Conservation (phyloP, 2,329 filamentous ascomycete species). For the Neopestalotiopsis sp. region DNA sequence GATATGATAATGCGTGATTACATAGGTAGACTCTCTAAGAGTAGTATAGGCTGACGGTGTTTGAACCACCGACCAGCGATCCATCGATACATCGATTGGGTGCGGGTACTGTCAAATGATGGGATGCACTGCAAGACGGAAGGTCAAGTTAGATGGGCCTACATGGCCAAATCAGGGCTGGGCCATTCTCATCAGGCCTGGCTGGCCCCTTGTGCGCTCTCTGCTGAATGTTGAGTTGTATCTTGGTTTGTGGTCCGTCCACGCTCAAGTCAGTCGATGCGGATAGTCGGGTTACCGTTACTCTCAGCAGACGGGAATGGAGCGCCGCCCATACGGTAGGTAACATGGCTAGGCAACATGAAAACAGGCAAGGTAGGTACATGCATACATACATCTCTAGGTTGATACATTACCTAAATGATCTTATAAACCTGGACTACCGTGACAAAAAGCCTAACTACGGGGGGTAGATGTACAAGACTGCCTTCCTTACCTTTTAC, state of each 20-base stretch:
- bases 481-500: neutral
- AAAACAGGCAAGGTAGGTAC: neutral
- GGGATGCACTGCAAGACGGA: neutral
- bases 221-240: neutral
- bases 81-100: neutral
- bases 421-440: too few relatives aligned
- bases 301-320: neutral
- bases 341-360: neutral
- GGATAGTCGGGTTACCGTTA: neutral
- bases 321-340: neutral
- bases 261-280: neutral
- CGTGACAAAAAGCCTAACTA: too few relatives aligned
- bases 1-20: too few relatives aligned
- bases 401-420: too few relatives aligned
- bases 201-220: neutral
- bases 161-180: neutral
- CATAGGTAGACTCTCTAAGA: too few relatives aligned
- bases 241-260: neutral
- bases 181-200: neutral
- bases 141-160: conserved; percentile 4
- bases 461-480: too few relatives aligned
- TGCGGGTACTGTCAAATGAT: neutral
- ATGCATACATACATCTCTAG: neutral
- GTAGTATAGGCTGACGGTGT: neutral
- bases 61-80: too few relatives aligned